A percentile compares a stretch with the other conserved stretches of the same genome.
phyloP scores from a whole-genome alignment of 2,329 filamentous ascomycete genomes.

The Hypomyces rosellus region DNA sequence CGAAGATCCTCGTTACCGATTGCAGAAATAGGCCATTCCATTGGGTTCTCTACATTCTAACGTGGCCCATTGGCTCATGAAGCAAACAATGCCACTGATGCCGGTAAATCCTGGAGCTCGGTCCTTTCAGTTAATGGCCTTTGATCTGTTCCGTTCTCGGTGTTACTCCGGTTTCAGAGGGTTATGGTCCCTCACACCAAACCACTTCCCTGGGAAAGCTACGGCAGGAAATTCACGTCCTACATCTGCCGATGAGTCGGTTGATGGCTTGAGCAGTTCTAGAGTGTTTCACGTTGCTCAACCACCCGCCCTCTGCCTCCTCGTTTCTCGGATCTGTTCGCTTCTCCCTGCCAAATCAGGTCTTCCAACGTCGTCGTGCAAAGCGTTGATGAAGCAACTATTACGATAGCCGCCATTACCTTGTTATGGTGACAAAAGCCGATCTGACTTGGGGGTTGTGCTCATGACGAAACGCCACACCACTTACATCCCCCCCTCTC shows the following conservation, averaged over 20 bases:
- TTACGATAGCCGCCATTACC: conserved; percentile 3
- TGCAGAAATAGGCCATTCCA: no score
- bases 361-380: neutral
- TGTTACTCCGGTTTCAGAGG: conserved; percentile 5
- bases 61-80: no score
- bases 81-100: no score
- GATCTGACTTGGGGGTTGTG: neutral
- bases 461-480: neutral
- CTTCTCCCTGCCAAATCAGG: conserved; percentile 25
- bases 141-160: neutral
- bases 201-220: neutral
- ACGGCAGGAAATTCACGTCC: neutral
- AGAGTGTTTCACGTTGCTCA: conserved; percentile 7
- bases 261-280: conserved; percentile 5
- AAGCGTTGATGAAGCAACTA: conserved; percentile 9
- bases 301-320: conserved; percentile 2
- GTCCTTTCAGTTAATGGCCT: neutral
- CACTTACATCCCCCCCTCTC: no score
- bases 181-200: conserved; percentile 1
- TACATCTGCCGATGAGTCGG: conserved; percentile 1
- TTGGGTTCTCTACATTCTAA: no score
- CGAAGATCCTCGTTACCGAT: no score
- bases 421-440: neutral
- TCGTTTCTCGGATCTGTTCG: conserved; percentile 17
- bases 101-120: no score